Evolutionary conservation across 192 early-diverging fungal genomes (phyloP), one percentile per base, ranked within the genome.

Genomic region (Dissophora ornata): DNA sequence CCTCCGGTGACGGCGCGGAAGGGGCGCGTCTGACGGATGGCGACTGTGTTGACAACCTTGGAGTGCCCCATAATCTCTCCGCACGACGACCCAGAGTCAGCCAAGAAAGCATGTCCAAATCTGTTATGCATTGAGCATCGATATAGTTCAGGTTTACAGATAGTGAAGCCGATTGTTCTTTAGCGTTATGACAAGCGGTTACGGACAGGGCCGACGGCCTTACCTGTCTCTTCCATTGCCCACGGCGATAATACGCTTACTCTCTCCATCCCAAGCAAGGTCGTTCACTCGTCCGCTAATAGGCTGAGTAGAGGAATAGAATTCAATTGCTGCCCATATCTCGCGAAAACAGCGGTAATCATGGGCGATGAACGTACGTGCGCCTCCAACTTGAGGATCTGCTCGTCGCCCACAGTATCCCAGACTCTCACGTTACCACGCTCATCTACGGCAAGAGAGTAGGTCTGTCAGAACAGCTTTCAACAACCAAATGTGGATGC

Each of bases 211-310:
- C 4, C 6, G 18, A 45, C 10, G 9, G n/a, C 18, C 15, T 18
- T 86, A 91, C 85, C 81, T 83, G 67, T 94, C 94, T 77, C 89
- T 94, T 53, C 97, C 97, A 48, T 96, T 93, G 49, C 97, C 97
- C 4, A 97, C 97, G 22, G 93, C 97, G 79, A 99, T 90, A n/a
- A 99, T 80, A 25, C 97, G 88, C 83, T 99, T 94, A 84, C 92
- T 95, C 62, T 99, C 97, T 49, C 83, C 83, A 85, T 97, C 96
- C 97, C 97, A 99, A 7, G 90, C 89, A 48, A 99, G 68, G 71
- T 99, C 97, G 67, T 85, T 92, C 54, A 99, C 85, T 56, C 83
- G 86, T 11, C 92, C 96, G n/a, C 80, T 28, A 9, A 77, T 48
- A 24, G 58, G 38, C 73, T 77, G 28, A 16, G 54, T 44, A 0